These are phyloP conservation scores for Lasiodiplodia sp. DNA, from an alignment of 2,329 filamentous ascomycete genomes.

Conservation along the genomic window DNA sequence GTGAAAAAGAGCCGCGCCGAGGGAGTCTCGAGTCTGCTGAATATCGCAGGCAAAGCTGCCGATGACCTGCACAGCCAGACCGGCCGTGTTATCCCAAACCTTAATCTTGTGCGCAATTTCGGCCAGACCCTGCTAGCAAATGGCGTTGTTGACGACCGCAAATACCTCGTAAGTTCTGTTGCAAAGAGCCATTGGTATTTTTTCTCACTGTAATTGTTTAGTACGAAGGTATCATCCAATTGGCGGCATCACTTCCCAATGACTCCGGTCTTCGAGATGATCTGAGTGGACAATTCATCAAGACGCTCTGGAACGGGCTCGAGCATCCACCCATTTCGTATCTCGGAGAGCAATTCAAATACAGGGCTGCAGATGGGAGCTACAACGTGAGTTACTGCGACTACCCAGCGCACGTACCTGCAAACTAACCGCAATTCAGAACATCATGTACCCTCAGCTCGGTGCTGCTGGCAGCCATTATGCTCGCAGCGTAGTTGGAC, in stretches of 20 bases:
- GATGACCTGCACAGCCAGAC: conserved; percentile 13
- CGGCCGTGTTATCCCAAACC: not conserved
- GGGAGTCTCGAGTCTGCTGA: conserved; percentile 5
- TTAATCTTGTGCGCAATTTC: conserved; percentile 4
- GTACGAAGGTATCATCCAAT: conserved; percentile 16
- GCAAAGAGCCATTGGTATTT: too few relatives aligned
- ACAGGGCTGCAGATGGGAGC: conserved; percentile 52
- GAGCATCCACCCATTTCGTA: conserved; percentile 48
- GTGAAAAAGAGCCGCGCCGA: not conserved
- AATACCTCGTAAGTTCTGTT: not conserved
- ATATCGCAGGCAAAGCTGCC: not conserved
- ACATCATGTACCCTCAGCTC: conserved; percentile 64
- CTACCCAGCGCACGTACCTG: conserved; percentile 29
- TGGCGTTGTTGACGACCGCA: conserved; percentile 8
- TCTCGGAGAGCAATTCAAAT: conserved; percentile 46
- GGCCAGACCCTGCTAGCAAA: not conserved
- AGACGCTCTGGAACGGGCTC: conserved; percentile 48
- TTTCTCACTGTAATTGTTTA: not conserved
- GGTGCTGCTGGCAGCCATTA: conserved; percentile 68
- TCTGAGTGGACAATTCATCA: conserved; percentile 37
- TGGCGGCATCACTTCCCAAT: conserved; percentile 20
- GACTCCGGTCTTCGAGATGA: conserved; percentile 9
- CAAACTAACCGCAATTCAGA: conserved; percentile 50
- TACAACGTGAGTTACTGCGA: conserved; percentile 38
- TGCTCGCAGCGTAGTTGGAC: conserved; percentile 65